Conservation (phyloP, 2,329 filamentous ascomycete genomes). For the Balansia obtecta region DNA sequence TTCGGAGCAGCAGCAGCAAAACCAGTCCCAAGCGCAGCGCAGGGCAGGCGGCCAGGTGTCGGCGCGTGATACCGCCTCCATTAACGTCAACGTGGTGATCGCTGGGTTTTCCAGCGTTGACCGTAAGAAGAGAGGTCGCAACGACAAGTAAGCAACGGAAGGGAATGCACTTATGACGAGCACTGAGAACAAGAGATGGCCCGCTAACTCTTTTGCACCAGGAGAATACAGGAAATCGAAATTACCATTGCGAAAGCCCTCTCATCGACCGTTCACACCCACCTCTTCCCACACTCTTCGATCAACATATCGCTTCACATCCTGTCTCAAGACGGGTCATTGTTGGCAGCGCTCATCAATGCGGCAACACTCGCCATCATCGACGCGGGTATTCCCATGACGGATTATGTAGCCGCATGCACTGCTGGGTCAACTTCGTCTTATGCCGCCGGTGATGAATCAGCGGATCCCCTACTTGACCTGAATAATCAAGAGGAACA, state of each 20-base stretch:
- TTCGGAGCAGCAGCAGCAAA: conserved; percentile 53
- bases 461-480: conserved; percentile 67
- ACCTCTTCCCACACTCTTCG: conserved; percentile 78
- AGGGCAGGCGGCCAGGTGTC: conserved; percentile 27
- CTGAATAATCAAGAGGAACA: conserved; percentile 70
- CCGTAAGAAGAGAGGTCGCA: conserved; percentile 60
- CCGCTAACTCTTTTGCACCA: conserved; percentile 21
- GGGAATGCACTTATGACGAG: background rate
- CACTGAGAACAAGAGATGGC: background rate
- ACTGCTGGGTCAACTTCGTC: conserved; percentile 71
- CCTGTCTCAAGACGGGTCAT: conserved; percentile 77
- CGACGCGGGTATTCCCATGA: conserved; percentile 92
- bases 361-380: conserved; percentile 83
- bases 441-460: conserved; percentile 51
- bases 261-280: conserved; percentile 64
- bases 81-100: conserved; percentile 72
- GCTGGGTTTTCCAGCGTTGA: conserved; percentile 85
- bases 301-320: conserved; percentile 79
- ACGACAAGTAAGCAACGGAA: conserved; percentile 56
- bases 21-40: conserved; percentile 38
- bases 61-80: conserved; percentile 37
- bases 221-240: conserved; percentile 69
- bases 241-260: conserved; percentile 70
- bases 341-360: conserved; percentile 83
- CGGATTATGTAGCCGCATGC: conserved; percentile 78